Base-by-base conservation (phyloP, 768 basidiomycete genomes). In the Rhizopogon sp. region DNA sequence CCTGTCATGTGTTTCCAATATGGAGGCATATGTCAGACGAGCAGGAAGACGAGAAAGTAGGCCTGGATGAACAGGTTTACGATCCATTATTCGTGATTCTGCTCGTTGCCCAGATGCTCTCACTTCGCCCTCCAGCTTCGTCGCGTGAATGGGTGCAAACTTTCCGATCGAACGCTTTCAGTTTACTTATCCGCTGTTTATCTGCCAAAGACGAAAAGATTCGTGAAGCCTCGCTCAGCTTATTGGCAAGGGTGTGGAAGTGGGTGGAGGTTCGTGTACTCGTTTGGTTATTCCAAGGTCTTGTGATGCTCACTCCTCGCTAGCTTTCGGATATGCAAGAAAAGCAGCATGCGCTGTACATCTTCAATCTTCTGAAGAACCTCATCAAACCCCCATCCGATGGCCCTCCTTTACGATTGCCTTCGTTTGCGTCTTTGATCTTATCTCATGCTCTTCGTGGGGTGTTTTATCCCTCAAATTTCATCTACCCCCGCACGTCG, bases 381-480 rank as follows among this genome's bases (percentile, higher is more conserved):
- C 62, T 76, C 1, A 66, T 87, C 13, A 75, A 77, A 10, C 72
- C 80, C 1, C 57, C 75, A 3, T 53, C 69, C 2, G 57, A 67
- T 2, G 71, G 73, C 14, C 64, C 71, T 5, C 73, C 81, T 0
- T 72, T 65, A 3, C 82, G 90, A 4, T 72, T 97, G 0, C 88
- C 95, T 0, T 82, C 88, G 1, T 87, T 88, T 57, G 81, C 85
- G 5, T 85, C 91, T 2, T 81, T 98, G 16, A 80, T 96, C 60
- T 77, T 98, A 51, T 78, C 87, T 2, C 93, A 98, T 58, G 84
- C 91, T 2, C 71, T 97, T 5, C 79, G 87, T 29, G 84, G 83
- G 1, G 77, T 96, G 35, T 95, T 93, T 70, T 87, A 91, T 58
- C 94, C 96, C 0, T 85, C 90, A 2, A 85, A 88, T 50, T 90